phyloP scores from a whole-genome alignment of 192 early-diverging fungal genomes.

The Entophlyctis luteolus region DNA sequence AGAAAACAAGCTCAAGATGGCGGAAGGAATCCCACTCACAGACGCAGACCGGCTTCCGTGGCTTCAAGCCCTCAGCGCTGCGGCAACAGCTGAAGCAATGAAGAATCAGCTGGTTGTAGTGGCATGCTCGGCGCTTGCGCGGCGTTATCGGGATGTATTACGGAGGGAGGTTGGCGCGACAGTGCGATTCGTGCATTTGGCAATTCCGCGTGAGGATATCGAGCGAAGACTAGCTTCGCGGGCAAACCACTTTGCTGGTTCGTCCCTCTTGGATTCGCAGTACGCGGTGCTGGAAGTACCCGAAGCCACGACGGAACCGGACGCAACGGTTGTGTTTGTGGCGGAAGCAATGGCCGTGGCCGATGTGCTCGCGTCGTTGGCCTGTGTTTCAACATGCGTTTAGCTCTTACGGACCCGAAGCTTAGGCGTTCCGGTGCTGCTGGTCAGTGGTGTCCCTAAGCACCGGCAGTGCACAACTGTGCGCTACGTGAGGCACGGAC shows the following conservation, averaged over 20 bases:
- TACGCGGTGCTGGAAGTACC: constrained; percentile 3
- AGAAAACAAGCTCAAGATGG: constrained; percentile 20
- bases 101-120: not conserved
- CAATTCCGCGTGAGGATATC: not conserved
- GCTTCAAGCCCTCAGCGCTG: not conserved
- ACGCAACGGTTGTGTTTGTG: not conserved
- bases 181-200: not conserved
- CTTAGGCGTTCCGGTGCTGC: too few relatives aligned
- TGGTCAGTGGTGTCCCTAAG: too few relatives aligned
- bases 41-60: constrained; percentile 21
- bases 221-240: not conserved
- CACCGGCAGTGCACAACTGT: too few relatives aligned
- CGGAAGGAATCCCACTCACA: constrained; percentile 10
- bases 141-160: constrained; percentile 1
- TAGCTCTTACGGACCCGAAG: too few relatives aligned
- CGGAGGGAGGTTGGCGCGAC: not conserved
- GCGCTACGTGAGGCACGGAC: too few relatives aligned
- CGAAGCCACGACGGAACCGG: not conserved
- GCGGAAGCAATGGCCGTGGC: not conserved
- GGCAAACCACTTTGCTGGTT: not conserved
- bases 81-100: not conserved
- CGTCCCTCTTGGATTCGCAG: constrained; percentile 2
- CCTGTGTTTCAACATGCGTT: too few relatives aligned
- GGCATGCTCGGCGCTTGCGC: constrained; percentile 13
- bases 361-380: not conserved